Conservation (phyloP, 345 rosid species). For the Abelmoschus esculentus region DNA sequence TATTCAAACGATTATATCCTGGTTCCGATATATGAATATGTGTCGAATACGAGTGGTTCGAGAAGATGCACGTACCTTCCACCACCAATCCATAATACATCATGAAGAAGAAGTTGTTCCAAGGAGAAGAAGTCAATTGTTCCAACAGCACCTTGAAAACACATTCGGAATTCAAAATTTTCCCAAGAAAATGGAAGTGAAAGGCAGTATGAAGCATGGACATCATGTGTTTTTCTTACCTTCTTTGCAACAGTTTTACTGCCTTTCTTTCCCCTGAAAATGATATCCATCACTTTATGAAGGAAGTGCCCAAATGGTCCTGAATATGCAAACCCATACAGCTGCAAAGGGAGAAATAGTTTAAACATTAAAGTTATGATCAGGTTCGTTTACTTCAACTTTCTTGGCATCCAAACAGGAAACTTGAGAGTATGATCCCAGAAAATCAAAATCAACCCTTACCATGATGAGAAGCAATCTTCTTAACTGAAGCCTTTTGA, state of each 20-base stretch:
- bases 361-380: neutral
- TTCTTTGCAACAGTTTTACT: slow-evolving; percentile 67
- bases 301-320: slow-evolving; percentile 92
- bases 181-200: neutral
- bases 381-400: neutral
- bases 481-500: slow-evolving; percentile 57
- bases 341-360: slow-evolving; percentile 28
- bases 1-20: neutral
- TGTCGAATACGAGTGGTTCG: neutral
- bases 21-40: no score
- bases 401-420: slow-evolving; percentile 13
- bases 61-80: slow-evolving; percentile 47
- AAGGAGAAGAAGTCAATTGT: slow-evolving; percentile 73
- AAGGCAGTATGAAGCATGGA: neutral
- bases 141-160: slow-evolving; percentile 65
- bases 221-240: slow-evolving; percentile 28
- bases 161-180: neutral
- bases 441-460: slow-evolving; percentile 13
- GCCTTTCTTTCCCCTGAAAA: slow-evolving; percentile 71
- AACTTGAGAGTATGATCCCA: neutral
- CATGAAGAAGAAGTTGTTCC: slow-evolving; percentile 87
- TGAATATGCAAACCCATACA: slow-evolving; percentile 79
- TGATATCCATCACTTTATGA: slow-evolving; percentile 69
- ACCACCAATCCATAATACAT: slow-evolving; percentile 79
- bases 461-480: slow-evolving; percentile 71